Conservation (phyloP, 352 stramenopile genomes). For the Phytophthora macrochlamydospora region DNA sequence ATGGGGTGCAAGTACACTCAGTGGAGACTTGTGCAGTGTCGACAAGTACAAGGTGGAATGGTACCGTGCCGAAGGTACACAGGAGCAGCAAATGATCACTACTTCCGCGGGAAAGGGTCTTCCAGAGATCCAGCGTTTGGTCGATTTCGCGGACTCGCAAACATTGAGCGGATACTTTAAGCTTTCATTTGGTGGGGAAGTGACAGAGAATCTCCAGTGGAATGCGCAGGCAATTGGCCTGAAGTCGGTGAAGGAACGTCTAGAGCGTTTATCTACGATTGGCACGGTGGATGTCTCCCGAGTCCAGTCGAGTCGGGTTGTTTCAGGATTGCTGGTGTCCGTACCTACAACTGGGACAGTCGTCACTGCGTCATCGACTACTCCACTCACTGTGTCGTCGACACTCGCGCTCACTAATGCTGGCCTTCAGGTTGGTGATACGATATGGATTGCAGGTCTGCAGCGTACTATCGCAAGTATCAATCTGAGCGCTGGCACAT, state of each 20-base stretch:
- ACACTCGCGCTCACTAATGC: slow-evolving; percentile 24
- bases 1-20: slow-evolving; percentile 44
- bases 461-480: slow-evolving; percentile 34
- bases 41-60: slow-evolving; percentile 82
- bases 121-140: slow-evolving; percentile 65
- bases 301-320: slow-evolving; percentile 46
- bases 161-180: slow-evolving; percentile 74
- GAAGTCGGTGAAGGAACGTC: slow-evolving; percentile 70
- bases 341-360: slow-evolving; percentile 24
- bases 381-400: slow-evolving; percentile 11
- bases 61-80: slow-evolving; percentile 61
- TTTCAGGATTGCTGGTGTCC: slow-evolving; percentile 61
- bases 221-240: slow-evolving; percentile 57
- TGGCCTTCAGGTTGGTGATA: slow-evolving; percentile 30
- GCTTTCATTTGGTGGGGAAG: slow-evolving; percentile 61
- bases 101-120: slow-evolving; percentile 71
- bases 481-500: neutral
- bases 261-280: slow-evolving; percentile 70
- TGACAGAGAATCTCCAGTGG: slow-evolving; percentile 72
- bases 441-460: slow-evolving; percentile 65
- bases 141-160: slow-evolving; percentile 59
- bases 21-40: slow-evolving; percentile 41
- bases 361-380: slow-evolving; percentile 34
- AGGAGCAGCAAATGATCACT: slow-evolving; percentile 78
- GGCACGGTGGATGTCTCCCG: slow-evolving; percentile 66